Evolutionary conservation across 2,329 filamentous ascomycete species (phyloP).

Genomic region (Fusarium sp.): DNA sequence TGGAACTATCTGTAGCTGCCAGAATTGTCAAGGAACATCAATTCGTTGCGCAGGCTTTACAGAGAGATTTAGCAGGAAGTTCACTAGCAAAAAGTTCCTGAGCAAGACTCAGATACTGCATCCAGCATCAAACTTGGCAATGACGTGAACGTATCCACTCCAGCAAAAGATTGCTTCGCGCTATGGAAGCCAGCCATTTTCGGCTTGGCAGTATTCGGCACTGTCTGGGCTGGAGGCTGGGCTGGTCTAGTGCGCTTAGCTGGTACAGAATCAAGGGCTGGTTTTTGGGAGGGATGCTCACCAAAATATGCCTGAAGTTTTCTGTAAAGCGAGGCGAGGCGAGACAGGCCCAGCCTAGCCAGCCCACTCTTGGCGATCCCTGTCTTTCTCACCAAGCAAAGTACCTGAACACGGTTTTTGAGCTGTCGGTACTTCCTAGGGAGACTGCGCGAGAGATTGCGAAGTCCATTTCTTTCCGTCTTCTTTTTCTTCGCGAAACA

Average conservation of each 20-base stretch:
- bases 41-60: too few species aligned
- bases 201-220: constrained; percentile 22
- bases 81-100: too few species aligned
- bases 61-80: too few species aligned
- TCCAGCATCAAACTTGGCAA: constrained; percentile 16
- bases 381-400: not conserved
- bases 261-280: not conserved
- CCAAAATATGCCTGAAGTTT: not conserved
- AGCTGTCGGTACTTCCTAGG: not conserved
- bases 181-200: constrained; percentile 9
- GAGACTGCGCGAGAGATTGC: not conserved
- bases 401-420: not conserved
- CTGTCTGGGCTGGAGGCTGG: constrained; percentile 10
- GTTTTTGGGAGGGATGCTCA: not conserved
- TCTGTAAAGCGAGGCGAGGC: not conserved
- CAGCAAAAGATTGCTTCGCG: not conserved
- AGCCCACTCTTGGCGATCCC: too few species aligned
- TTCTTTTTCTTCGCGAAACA: constrained; percentile 9
- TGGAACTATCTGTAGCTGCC: too few species aligned
- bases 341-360: not conserved
- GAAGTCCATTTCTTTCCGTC: not conserved
- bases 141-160: constrained; percentile 30
- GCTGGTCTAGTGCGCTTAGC: not conserved
- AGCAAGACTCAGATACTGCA: not conserved
- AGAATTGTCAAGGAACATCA: too few species aligned